A percentile compares a stretch with the other conserved stretches of the same genome.
Evolutionary conservation across 306 rosid genomes (phyloP).

Genomic region (Trifolium subterraneum): DNA sequence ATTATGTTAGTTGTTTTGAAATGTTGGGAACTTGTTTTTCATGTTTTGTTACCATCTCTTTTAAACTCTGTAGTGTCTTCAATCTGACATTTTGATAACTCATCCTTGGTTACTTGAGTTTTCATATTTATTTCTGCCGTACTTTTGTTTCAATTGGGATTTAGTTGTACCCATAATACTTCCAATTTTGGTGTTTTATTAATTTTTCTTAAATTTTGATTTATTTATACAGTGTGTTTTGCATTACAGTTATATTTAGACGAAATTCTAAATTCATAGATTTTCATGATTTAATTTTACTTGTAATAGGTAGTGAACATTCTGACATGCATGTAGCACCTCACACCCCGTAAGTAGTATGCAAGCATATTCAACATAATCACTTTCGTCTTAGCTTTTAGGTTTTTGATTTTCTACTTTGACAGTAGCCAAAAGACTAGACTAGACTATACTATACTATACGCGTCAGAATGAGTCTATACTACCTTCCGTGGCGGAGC

Average conservation of each 20-base stretch:
- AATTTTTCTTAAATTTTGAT: neutral
- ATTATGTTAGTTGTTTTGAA: neutral
- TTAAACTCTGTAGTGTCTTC: conserved; percentile 16
- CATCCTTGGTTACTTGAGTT: neutral
- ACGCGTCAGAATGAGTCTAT: too few relatives aligned
- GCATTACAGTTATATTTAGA: neutral
- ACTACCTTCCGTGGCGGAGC: too few relatives aligned
- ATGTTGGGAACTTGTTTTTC: neutral
- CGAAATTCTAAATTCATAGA: too few relatives aligned
- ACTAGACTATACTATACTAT: too few relatives aligned
- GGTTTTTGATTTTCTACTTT: too few relatives aligned
- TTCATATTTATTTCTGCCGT: neutral
- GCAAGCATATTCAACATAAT: too few relatives aligned
- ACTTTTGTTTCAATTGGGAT: conserved; percentile 1
- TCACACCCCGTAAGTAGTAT: too few relatives aligned
- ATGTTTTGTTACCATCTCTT: neutral
- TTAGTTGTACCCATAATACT: conserved; percentile 6
- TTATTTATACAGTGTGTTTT: neutral
- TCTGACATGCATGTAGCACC: too few relatives aligned
- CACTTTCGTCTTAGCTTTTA: too few relatives aligned
- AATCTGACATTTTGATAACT: neutral
- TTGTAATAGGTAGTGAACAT: too few relatives aligned
- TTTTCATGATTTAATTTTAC: too few relatives aligned
- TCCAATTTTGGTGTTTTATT: conserved; percentile 23
- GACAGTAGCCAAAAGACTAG: too few relatives aligned